A percentile compares a stretch with the other conserved stretches of the same genome.
These are phyloP conservation scores for Backusella macrospora DNA, from an alignment of 192 early-diverging fungal species.

Conservation along the genomic window DNA sequence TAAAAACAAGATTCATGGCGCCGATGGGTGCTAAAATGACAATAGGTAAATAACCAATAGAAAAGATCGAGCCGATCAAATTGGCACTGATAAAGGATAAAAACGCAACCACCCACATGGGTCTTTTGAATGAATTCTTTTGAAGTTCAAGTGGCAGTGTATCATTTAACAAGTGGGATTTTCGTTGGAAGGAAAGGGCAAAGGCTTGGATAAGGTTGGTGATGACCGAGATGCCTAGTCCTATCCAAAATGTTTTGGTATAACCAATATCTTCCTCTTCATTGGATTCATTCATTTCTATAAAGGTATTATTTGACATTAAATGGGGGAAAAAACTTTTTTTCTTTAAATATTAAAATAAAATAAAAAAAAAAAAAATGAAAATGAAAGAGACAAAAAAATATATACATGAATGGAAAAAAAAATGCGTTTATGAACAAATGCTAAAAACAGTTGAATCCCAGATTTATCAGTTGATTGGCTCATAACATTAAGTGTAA, in stretches of 20 bases:
- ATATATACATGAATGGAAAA: too few relatives aligned
- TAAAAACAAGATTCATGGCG: slow-evolving; percentile 74
- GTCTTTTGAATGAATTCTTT: slow-evolving; percentile 52
- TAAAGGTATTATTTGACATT: slow-evolving; percentile 6
- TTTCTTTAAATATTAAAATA: too few relatives aligned
- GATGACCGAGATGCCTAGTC: slow-evolving; percentile 25
- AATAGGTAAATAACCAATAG: slow-evolving; percentile 77
- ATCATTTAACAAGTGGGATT: slow-evolving; percentile 68
- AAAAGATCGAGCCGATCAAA: slow-evolving; percentile 68
- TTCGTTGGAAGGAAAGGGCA: slow-evolving; percentile 74
- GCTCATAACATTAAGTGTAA: too few relatives aligned
- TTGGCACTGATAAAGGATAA: slow-evolving; percentile 69
- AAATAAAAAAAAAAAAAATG: neutral
- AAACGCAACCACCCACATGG: slow-evolving; percentile 71
- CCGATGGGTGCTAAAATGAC: slow-evolving; percentile 78
- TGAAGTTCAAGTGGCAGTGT: slow-evolving; percentile 52
- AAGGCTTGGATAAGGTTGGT: slow-evolving; percentile 51
- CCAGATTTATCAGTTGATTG: too few relatives aligned
- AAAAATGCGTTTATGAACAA: too few relatives aligned
- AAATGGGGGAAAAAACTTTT: neutral
- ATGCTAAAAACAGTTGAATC: too few relatives aligned
- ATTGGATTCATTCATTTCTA: neutral
- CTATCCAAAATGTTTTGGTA: slow-evolving; percentile 31
- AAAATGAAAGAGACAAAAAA: neutral
- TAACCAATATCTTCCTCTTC: neutral